Base-by-base conservation (phyloP, 495 filamentous ascomycete genomes). In the Apiosordaria backusii region DNA sequence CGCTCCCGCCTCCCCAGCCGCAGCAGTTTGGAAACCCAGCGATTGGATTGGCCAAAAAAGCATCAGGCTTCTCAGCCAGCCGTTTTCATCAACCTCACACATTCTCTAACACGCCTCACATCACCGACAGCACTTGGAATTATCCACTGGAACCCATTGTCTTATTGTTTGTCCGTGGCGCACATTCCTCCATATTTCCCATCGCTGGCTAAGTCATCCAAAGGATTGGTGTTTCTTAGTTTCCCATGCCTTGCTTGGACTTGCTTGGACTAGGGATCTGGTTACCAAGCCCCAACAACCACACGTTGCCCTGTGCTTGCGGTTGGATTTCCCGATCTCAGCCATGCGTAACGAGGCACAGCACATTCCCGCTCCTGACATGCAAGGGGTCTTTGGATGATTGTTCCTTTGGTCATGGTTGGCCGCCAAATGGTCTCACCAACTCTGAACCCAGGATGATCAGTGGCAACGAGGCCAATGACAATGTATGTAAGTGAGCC, bases 341-440 rank as follows among this genome's bases (percentile, higher is more conserved):
- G 25, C 60, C 50, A 55, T 64, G 57, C 66, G 61, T 61, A 68
- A 68, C 62, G 29, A 53, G 59, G 52, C 62, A 59, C 62, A 64
- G 57, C 57, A 13, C n/a, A n/a, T n/a, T n/a, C n/a, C n/a, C n/a
- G n/a, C n/a, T n/a, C n/a, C 60, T 68, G 60, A 54, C 50, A 50
- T 57, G 61, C 57, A 67, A 54, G 54, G 29, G 61, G 27, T 64
- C 19, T 50, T 16, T 54, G 7, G 22, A 61, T 15, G n/a, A 57
- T 35, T 58, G 35, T 45, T 62, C 58, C 62, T 35, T 59, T 27
- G 35, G 55, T 63, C 65, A 60, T 54, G n/a, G 67, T 40, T 68
- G 67, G 67, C 67, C 26, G 25, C 60, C 59, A 63, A 29, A 21
- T 22, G 53, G 21, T 40, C 50, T 59, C 40, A n/a, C 53, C 57